These are phyloP conservation scores for Neurospora sp. DNA, from an alignment of 495 filamentous ascomycete species.

Conservation along the genomic window DNA sequence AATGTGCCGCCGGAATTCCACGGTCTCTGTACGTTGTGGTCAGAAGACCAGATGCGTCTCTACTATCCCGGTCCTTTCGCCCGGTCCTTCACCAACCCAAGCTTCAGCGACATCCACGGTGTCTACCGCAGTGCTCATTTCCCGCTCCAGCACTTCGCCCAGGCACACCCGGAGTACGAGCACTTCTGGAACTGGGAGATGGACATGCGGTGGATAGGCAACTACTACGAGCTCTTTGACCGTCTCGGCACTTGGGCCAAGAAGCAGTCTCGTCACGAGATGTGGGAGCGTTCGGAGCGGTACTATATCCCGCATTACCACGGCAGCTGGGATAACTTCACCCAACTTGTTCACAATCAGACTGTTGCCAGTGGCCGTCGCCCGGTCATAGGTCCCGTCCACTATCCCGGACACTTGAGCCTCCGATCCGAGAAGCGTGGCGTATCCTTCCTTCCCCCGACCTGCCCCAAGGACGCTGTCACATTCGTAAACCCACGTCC, in stretches of 20 bases:
- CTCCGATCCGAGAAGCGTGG: conserved; percentile 54
- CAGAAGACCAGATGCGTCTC: conserved; percentile 81
- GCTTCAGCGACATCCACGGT: conserved; percentile 62
- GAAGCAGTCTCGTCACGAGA: conserved; percentile 66
- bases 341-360: conserved; percentile 33
- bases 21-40: conserved; percentile 81
- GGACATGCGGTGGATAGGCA: conserved; percentile 85
- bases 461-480: conserved; percentile 28
- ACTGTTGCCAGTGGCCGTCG: conserved; percentile 47
- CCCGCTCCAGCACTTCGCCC: conserved; percentile 87
- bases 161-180: conserved; percentile 81
- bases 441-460: conserved; percentile 45
- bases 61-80: conserved; percentile 72
- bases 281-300: conserved; percentile 83
- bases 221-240: conserved; percentile 88
- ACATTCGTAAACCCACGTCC: not conserved
- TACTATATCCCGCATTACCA: conserved; percentile 88
- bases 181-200: conserved; percentile 99
- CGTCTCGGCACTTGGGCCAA: conserved; percentile 63
- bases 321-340: conserved; percentile 83
- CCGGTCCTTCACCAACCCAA: conserved; percentile 48
- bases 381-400: conserved; percentile 69
- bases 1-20: conserved; percentile 83
- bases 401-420: conserved; percentile 45
- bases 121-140: conserved; percentile 86